Evolutionary conservation across 192 early-diverging fungal species (phyloP).

Genomic region (Umbelopsis vinacea): DNA sequence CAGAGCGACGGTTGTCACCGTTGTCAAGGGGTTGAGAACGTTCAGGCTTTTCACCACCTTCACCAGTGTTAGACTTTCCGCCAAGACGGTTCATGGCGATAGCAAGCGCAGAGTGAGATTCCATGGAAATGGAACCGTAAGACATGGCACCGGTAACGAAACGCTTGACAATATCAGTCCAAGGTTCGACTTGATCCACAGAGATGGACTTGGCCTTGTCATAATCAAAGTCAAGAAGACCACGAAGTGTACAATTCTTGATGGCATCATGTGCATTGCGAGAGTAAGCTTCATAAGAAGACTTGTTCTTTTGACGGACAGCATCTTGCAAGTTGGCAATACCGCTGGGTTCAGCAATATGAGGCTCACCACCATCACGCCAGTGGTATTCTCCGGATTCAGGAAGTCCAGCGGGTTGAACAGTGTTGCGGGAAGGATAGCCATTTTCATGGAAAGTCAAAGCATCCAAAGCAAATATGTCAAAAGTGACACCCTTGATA

Average conservation of each 20-base stretch:
- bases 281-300: slow-evolving; percentile 86
- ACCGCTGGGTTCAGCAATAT: slow-evolving; percentile 88
- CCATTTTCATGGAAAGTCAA: slow-evolving; percentile 84
- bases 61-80: slow-evolving; percentile 98
- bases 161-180: slow-evolving; percentile 94
- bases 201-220: slow-evolving; percentile 76
- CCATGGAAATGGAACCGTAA: slow-evolving; percentile 95
- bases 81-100: slow-evolving; percentile 95
- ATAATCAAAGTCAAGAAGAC: slow-evolving; percentile 88
- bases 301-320: slow-evolving; percentile 88
- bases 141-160: slow-evolving; percentile 99
- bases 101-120: slow-evolving; percentile 91
- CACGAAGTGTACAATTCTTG: slow-evolving; percentile 92
- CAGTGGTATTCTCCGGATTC: slow-evolving; percentile 98
- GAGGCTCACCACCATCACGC: slow-evolving; percentile 90
- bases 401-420: slow-evolving; percentile 70
- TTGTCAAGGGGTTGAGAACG: slow-evolving; percentile 74
- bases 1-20: slow-evolving; percentile 84
- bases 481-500: slow-evolving; percentile 87
- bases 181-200: slow-evolving; percentile 95
- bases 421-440: slow-evolving; percentile 74
- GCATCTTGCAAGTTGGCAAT: slow-evolving; percentile 95
- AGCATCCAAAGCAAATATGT: slow-evolving; percentile 84
- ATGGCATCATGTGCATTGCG: slow-evolving; percentile 78
- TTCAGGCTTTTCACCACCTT: slow-evolving; percentile 94